Evolutionary conservation across 2,329 filamentous ascomycete genomes (phyloP).

Genomic region (Exophiala sp.): DNA sequence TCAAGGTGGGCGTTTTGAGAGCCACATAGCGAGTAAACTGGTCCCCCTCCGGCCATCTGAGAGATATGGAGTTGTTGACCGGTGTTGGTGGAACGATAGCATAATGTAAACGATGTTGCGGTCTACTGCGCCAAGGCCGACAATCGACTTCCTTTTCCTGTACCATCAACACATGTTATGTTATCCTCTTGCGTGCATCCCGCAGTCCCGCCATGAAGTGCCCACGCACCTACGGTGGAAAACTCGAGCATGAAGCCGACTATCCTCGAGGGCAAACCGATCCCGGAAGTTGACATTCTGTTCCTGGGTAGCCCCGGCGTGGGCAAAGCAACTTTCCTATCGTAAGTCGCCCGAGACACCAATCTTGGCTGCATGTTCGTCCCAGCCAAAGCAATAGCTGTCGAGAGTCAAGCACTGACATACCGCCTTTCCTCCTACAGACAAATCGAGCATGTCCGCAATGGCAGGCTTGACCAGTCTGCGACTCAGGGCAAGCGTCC

Average conservation of each 20-base stretch:
- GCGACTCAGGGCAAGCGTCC: conserved; percentile 24
- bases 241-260: conserved; percentile 6
- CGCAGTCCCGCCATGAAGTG: neutral
- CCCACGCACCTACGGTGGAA: neutral
- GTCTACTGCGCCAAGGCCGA: no score
- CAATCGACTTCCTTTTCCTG: no score
- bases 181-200: no score
- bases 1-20: no score
- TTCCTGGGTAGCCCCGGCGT: conserved; percentile 55
- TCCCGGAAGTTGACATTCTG: conserved; percentile 43
- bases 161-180: no score
- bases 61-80: no score
- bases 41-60: no score
- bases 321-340: conserved; percentile 57
- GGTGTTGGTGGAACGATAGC: no score
- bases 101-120: no score
- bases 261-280: conserved; percentile 10
- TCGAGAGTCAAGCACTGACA: conserved; percentile 8
- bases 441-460: conserved; percentile 16
- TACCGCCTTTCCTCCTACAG: neutral
- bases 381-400: conserved; percentile 2
- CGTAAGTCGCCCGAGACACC: conserved; percentile 12
- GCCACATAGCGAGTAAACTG: no score
- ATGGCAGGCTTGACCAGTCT: conserved; percentile 35
- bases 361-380: no score